phyloP scores from a whole-genome alignment of 2,329 filamentous ascomycete species.

The Talaromyces verruculosus region DNA sequence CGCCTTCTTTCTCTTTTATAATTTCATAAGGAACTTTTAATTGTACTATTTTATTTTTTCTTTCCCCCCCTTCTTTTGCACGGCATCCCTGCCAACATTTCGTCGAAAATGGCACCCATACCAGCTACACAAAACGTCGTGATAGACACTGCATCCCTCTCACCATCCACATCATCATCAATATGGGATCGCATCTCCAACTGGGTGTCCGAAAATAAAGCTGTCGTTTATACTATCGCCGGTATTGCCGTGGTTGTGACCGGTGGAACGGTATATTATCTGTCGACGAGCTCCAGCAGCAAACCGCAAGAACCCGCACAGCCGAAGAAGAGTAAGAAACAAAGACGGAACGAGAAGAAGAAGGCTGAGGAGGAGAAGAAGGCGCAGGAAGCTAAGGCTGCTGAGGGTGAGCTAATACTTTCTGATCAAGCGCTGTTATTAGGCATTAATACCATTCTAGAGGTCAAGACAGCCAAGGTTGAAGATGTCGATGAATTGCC shows the following conservation, averaged over 20 bases:
- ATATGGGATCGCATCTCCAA: slow-evolving; percentile 86
- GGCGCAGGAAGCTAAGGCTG: slow-evolving; percentile 54
- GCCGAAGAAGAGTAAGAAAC: slow-evolving; percentile 79
- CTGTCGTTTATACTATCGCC: slow-evolving; percentile 91
- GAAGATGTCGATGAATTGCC: slow-evolving; percentile 68
- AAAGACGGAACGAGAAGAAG: slow-evolving; percentile 84
- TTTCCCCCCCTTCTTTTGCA: neutral
- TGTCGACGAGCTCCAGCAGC: slow-evolving; percentile 54
- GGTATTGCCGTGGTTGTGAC: slow-evolving; percentile 90
- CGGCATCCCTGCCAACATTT: neutral
- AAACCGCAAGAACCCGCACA: slow-evolving; percentile 41
- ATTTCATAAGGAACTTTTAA: slow-evolving; percentile 16
- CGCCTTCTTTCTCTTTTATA: slow-evolving; percentile 12
- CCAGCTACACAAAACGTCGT: slow-evolving; percentile 19
- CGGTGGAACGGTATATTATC: slow-evolving; percentile 89
- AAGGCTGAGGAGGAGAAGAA: slow-evolving; percentile 54
- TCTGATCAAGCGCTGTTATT: neutral
- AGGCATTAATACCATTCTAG: slow-evolving; percentile 23
- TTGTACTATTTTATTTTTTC: slow-evolving; percentile 11
- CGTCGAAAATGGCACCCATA: slow-evolving; percentile 17
- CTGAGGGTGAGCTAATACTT: slow-evolving; percentile 32
- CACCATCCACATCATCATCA: slow-evolving; percentile 59
- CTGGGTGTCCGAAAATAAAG: slow-evolving; percentile 96
- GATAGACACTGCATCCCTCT: slow-evolving; percentile 33
- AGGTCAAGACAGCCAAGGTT: slow-evolving; percentile 45